phyloP scores from a whole-genome alignment of 176 grass and related monocot genomes.

The Metroxylon sagu region DNA sequence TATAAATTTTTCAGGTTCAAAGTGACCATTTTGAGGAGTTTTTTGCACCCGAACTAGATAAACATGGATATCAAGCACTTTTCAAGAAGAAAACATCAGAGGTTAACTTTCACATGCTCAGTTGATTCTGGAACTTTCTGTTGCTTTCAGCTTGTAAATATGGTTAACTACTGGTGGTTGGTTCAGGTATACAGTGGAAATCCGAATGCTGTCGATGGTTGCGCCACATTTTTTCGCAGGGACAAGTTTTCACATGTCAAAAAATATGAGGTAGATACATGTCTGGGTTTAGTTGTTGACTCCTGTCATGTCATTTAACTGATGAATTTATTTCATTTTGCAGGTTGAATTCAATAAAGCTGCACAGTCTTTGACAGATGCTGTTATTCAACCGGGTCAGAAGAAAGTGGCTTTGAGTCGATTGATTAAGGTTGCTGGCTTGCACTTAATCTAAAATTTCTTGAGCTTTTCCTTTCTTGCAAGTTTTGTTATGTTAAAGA shows the following conservation, averaged over 20 bases:
- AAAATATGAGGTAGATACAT: conserved; percentile 83
- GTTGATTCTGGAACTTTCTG: not conserved
- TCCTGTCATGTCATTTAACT: not conserved
- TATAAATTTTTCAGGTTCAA: conserved; percentile 56
- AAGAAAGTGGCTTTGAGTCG: conserved; percentile 77
- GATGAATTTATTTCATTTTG: not conserved
- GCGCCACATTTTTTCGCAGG: conserved; percentile 99
- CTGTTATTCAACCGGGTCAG: conserved; percentile 70
- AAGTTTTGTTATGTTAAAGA: not conserved
- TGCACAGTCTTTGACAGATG: conserved; percentile 95
- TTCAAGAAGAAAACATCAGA: conserved; percentile 98
- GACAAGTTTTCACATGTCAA: conserved; percentile 99
- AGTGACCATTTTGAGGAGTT: conserved; percentile 87
- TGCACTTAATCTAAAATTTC: not conserved
- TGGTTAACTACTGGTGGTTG: conserved; percentile 4
- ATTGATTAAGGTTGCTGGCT: conserved; percentile 51
- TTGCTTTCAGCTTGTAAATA: too few relatives aligned
- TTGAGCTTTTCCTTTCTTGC: conserved; percentile 3
- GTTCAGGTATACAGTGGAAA: conserved; percentile 67
- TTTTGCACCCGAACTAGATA: conserved; percentile 94
- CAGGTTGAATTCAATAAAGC: conserved; percentile 99
- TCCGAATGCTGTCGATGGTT: conserved; percentile 61
- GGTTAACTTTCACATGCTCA: conserved; percentile 24
- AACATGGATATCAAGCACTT: conserved; percentile 98
- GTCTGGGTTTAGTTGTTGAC: not conserved